Evolutionary conservation across 768 basidiomycete genomes (phyloP), one percentile per base, ranked within the genome.

Genomic region (Kwoniella sp.): DNA sequence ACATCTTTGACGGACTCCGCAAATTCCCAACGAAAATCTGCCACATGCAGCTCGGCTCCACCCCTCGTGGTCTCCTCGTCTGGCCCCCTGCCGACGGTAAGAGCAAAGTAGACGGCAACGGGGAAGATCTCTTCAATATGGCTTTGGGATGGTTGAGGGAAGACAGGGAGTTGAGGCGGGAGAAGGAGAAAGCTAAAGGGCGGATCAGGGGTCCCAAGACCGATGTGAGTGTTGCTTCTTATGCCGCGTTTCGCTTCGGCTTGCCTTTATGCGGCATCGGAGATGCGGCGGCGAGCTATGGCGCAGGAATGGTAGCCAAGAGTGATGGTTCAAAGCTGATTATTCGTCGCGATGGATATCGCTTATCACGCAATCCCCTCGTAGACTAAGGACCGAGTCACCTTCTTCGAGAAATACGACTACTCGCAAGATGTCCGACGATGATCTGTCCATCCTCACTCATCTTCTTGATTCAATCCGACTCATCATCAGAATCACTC

Each of bases 1-100:
- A 99, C 80, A 96, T 99, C 73, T 96, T 93, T 70, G 95, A 98
- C 78, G 95, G 94, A 12, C 82, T 98, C 30, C 86, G 86, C 73
- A 81, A 85, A n/a, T 97, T 95, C 83, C 95, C 96, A 2, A 97
- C 94, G 0, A 92, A 95, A 74, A 84, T 98, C 65, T 87, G 88
- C 4, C 96, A 98, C 77, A 90, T 99, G 88, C 87, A 90, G 26
- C 85, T 93, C 53, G 96, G 96, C 3, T 83, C 87, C 13, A 87
- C 86, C 1, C 81, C 82, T 4, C 83, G 83, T 20, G 89, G 90
- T 2, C 58, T 79, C 7, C 85, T 86, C 15, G 75, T 86, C 7
- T 97, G 93, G 92, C 87, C 88, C 2, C 79, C 85, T n/a, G 67
- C 79, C 8, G 47, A 34, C 45, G 55, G 30, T 65, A 45, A n/a